Evolutionary conservation across 2,329 filamentous ascomycete species (phyloP), one percentile per base, ranked within the genome.

Genomic region (Aspergillus uvarum): DNA sequence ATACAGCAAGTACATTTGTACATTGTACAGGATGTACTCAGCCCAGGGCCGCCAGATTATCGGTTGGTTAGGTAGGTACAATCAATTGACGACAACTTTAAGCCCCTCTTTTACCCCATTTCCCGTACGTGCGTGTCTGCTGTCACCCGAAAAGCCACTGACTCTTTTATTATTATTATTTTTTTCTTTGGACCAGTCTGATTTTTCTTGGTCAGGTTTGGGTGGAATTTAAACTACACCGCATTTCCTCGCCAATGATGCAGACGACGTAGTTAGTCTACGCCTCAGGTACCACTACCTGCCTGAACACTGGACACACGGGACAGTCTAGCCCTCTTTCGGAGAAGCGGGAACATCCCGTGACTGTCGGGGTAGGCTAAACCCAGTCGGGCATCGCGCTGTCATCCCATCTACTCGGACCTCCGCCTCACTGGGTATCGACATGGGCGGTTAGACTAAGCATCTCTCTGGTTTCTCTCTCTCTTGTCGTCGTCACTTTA

Each of bases 331-430:
- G 16, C 16, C 47, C 48, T 51, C 38, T 26, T 42, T 47, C 29
- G 32, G 21, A 26, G 29, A 59, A 51, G 59, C 58, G 51, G 59
- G 58, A 58, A 58, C 47, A 59, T 67, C 72, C 71, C 70, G 71
- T 74, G 72, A 74, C 68, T 67, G 58, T 24, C 47, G 54, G 32
- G 52, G 26, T 26, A 52, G 66, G 65, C 72, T 74, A 74, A 65
- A 47, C 71, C 64, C 10, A 7, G 59, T 65, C 51, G 4, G 62
- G 71, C 50, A 31, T 60, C 61, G 63, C 62, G 47, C 65, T 65
- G 67, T 68, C 67, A 35, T 3, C 5, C 16, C 38, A 69, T 70
- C 66, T 68, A 60, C 52, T 57, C 53, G 47, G 56, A 57, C 62
- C 63, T 68, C 66, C 65, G 62, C 65, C 65, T 68, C 60, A 63